Evolutionary conservation across 129 eudicot species (phyloP).

Genomic region (Daucus carota): DNA sequence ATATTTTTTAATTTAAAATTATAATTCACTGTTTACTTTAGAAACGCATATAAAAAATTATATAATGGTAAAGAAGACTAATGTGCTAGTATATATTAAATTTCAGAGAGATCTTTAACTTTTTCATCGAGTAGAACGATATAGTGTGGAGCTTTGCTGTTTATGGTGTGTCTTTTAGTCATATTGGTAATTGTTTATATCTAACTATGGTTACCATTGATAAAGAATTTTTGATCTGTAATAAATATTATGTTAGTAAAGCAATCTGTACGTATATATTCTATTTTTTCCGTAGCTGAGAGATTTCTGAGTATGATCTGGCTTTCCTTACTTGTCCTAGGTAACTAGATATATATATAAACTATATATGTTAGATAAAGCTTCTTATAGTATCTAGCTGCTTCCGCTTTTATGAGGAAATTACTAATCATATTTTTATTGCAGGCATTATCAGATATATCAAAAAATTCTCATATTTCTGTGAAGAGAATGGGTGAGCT

Average conservation of each 20-base stretch:
- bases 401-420: not conserved
- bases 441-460: conserved; percentile 56
- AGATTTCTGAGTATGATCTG: not conserved
- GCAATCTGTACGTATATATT: not conserved
- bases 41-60: no score
- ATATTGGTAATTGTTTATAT: not conserved
- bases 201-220: not conserved
- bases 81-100: not conserved
- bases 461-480: conserved; percentile 40
- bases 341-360: not conserved
- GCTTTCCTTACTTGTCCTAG: not conserved
- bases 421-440: conserved; percentile 4
- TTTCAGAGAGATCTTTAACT: not conserved
- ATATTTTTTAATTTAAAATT: no score
- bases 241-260: not conserved
- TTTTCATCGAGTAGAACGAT: not conserved
- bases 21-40: no score
- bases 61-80: no score
- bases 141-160: not conserved
- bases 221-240: not conserved
- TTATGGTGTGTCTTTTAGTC: not conserved
- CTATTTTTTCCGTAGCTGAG: not conserved
- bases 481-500: conserved; percentile 92
- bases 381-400: not conserved
- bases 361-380: not conserved